A percentile compares a stretch with the other conserved stretches of the same genome.
phyloP scores from a whole-genome alignment of 1,284 basidiomycete species.

The Malassezia equina region DNA sequence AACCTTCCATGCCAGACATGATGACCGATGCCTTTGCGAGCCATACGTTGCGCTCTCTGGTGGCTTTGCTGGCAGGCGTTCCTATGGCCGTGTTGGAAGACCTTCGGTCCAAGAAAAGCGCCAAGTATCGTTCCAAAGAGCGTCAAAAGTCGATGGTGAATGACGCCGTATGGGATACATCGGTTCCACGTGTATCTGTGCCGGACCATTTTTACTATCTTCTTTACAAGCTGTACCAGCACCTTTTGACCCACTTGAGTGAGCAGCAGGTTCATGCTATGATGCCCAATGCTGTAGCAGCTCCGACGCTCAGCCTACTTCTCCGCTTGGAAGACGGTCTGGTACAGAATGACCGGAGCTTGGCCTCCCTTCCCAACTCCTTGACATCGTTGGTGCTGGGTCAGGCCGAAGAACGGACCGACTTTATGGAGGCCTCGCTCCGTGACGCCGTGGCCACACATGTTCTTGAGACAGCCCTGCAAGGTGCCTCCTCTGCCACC shows the following conservation, averaged over 20 bases:
- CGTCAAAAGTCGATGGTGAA: conserved; percentile 16
- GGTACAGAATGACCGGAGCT: background rate
- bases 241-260: conserved; percentile 11
- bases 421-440: conserved; percentile 34
- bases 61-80: conserved; percentile 26
- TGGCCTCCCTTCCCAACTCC: conserved; percentile 14
- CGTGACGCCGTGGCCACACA: conserved; percentile 42
- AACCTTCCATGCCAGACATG: conserved; percentile 3
- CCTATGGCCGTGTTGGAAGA: conserved; percentile 20
- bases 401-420: conserved; percentile 17
- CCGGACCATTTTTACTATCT: conserved; percentile 17
- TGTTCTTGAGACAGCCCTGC: conserved; percentile 26
- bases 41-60: conserved; percentile 7
- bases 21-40: conserved; percentile 8
- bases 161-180: background rate
- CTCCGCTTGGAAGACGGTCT: conserved; percentile 21
- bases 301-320: conserved; percentile 33
- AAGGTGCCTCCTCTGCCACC: conserved; percentile 11
- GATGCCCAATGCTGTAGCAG: conserved; percentile 26
- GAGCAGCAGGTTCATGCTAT: conserved; percentile 19
- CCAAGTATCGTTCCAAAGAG: conserved; percentile 33
- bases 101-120: conserved; percentile 29
- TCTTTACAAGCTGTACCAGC: conserved; percentile 6
- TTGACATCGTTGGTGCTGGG: conserved; percentile 29
- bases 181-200: conserved; percentile 15